Evolutionary conservation across 2,329 filamentous ascomycete genomes (phyloP), one percentile per base, ranked within the genome.

Genomic region (Trichoderma aggressivum): DNA sequence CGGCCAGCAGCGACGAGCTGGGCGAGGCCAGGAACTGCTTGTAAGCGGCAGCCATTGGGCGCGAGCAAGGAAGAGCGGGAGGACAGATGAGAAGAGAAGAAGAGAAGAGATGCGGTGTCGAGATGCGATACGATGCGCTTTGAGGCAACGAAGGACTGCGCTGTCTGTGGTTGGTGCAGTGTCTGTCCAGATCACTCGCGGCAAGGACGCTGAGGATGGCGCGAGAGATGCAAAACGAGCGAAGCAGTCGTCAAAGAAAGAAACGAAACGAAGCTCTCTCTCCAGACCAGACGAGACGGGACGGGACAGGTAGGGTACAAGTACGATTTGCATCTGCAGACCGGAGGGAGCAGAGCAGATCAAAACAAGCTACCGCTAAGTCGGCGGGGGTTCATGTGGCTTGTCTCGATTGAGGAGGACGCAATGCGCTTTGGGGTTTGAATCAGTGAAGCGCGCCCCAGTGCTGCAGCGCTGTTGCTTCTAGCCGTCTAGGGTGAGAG

Each of bases 11-110:
- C 70, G 88, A 87, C 70, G 89, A 83, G 81, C 84, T 90, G 73
- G 91, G 91, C 73, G 88, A 85, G 78, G 87, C 86, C 70, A 94
- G 86, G 80, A 94, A 94, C 83, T 89, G 88, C 85, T 90, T 87
- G 84, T 95, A 95, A 72, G 86, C 79, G 75, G 82, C 79, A 74
- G 83, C 80, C 82, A 84, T 84, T 34, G 76, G 75, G 36, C 76
- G 76, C 74, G 28, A 39, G n/a, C 5, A 16, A 28, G 26, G 18
- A 30, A 56, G 53, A n/a, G 53, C 14, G 28, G 3, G 34, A 43
- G 53, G 32, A 2, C 47, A 24, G 47, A 11, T 21, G 3, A 24
- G 43, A 24, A 53, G 47, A 24, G 47, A 34, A 32, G 18, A 32
- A 32, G 55, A 18, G 55, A 12, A n/a, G 6, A n/a, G 8, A 32